Evolutionary conservation across 2,329 filamentous ascomycete genomes (phyloP), one percentile per base, ranked within the genome.

Genomic region (Monascus ruber): DNA sequence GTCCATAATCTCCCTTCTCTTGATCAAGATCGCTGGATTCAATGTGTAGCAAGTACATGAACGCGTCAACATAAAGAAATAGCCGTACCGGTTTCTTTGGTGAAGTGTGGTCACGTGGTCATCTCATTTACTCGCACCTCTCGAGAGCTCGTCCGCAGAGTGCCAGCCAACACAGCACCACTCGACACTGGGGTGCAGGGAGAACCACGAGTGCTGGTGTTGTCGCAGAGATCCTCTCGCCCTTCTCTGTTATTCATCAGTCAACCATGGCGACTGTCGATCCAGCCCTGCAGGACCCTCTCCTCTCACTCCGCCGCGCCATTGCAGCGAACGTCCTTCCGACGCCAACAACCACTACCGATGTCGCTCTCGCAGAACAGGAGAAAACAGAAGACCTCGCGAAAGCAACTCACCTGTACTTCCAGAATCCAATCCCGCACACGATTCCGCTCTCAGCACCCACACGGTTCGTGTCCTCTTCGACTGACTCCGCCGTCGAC

Each of bases 391-490:
- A 73, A 35, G 71, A 75, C 47, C 76, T 95, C 37, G 78, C 85
- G 37, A 69, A 78, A 55, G 86, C 87, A n/a, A 83, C 79, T 6
- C 78, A 88, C 56, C 73, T 94, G 42, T 78, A 79, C 50, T 91
- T 95, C 68, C 73, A 73, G 43, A 63, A 73, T 52, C 74, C 74
- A 36, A 59, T 68, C 38, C 73, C 75, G 44, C 70, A 78, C 40
- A 71, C 78, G 5, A 72, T 93, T 42, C 71, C 81, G 1, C 75
- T 94, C 48, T 78, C 76, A 37, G 73, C 75, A 9, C 73, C 81
- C 6, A 98, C 91, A 49, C 85, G 91, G 52, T 96, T 96, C 69
- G 74, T 84, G 44, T 88, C 85, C n/a, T 75, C 77, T 42, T 76
- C 79, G 35, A 64, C 64, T 52, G 72, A 76, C 35, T 70, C 72